phyloP scores from a whole-genome alignment of 768 basidiomycete species.

The Kwoniella dejecticola region DNA sequence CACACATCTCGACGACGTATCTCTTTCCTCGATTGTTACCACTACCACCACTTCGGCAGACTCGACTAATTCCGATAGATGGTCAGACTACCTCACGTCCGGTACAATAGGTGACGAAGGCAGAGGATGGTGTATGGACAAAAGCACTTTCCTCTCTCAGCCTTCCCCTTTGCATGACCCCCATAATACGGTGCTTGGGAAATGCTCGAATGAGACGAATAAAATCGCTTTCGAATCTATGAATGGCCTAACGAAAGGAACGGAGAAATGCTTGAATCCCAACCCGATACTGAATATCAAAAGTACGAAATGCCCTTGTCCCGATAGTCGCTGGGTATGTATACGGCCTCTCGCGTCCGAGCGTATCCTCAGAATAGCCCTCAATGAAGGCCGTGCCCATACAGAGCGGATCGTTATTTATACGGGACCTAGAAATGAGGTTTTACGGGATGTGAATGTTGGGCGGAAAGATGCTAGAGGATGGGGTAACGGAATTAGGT shows the following conservation, averaged over 20 bases:
- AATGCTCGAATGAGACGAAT: constrained; percentile 54
- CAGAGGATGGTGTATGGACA: constrained; percentile 67
- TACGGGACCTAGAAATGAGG: constrained; percentile 69
- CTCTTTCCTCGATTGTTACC: constrained; percentile 11
- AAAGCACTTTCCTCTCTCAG: background rate
- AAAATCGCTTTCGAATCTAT: constrained; percentile 55
- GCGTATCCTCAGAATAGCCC: constrained; percentile 62
- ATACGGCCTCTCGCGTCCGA: constrained; percentile 61
- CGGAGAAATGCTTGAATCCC: constrained; percentile 34
- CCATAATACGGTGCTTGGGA: background rate
- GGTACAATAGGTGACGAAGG: constrained; percentile 52
- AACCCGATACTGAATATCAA: constrained; percentile 44
- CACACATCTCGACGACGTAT: constrained; percentile 67
- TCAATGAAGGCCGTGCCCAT: constrained; percentile 34
- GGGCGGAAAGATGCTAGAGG: constrained; percentile 61
- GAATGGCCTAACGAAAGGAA: constrained; percentile 9
- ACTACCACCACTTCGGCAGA: background rate
- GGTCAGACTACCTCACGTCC: constrained; percentile 48
- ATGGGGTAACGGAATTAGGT: constrained; percentile 8
- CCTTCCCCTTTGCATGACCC: too few species aligned
- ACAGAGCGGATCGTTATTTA: constrained; percentile 64
- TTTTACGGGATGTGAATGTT: constrained; percentile 59
- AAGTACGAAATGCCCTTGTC: constrained; percentile 33
- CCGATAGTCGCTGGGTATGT: constrained; percentile 59
- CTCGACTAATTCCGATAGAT: constrained; percentile 10